phyloP scores from a whole-genome alignment of 495 filamentous ascomycete genomes.

The Lichina pygmaea region DNA sequence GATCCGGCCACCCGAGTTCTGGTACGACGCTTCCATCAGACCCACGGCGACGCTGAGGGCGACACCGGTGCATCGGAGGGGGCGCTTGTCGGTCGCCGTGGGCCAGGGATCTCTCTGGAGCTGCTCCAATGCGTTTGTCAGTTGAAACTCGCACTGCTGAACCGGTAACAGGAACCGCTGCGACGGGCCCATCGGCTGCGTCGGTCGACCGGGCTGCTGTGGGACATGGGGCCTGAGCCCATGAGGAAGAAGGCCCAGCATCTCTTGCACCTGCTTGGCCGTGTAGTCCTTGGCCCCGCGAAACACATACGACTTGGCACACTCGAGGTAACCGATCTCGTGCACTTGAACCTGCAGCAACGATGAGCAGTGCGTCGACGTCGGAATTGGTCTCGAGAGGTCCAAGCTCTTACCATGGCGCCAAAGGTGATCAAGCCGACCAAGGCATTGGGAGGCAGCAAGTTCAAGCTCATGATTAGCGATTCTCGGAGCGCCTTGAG shows the following conservation, averaged over 20 bases:
- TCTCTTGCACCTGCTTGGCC: conserved; percentile 94
- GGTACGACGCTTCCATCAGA: conserved; percentile 78
- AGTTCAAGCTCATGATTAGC: conserved; percentile 82
- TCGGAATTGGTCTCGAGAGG: neutral
- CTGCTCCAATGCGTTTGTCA: conserved; percentile 90
- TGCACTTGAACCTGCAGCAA: conserved; percentile 62
- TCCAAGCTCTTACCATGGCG: conserved; percentile 46
- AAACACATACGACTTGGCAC: conserved; percentile 99
- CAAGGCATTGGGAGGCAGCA: conserved; percentile 77
- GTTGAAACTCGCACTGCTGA: conserved; percentile 90
- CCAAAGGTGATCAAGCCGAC: conserved; percentile 91
- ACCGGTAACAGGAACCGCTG: conserved; percentile 85
- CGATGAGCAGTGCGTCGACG: conserved; percentile 10
- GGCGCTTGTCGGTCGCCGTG: conserved; percentile 77
- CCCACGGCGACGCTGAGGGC: conserved; percentile 88
- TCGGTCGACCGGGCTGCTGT: conserved; percentile 48
- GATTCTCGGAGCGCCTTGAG: conserved; percentile 88
- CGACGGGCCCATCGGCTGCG: conserved; percentile 46
- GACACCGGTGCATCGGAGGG: conserved; percentile 82
- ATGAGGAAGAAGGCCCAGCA: conserved; percentile 60
- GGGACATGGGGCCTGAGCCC: conserved; percentile 52
- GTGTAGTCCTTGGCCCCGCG: conserved; percentile 92
- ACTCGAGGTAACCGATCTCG: conserved; percentile 93
- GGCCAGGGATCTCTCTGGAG: conserved; percentile 97
- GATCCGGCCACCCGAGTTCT: conserved; percentile 79